Evolutionary conservation across 2,329 filamentous ascomycete genomes (phyloP).

Genomic region (Ceratocystis variospora): DNA sequence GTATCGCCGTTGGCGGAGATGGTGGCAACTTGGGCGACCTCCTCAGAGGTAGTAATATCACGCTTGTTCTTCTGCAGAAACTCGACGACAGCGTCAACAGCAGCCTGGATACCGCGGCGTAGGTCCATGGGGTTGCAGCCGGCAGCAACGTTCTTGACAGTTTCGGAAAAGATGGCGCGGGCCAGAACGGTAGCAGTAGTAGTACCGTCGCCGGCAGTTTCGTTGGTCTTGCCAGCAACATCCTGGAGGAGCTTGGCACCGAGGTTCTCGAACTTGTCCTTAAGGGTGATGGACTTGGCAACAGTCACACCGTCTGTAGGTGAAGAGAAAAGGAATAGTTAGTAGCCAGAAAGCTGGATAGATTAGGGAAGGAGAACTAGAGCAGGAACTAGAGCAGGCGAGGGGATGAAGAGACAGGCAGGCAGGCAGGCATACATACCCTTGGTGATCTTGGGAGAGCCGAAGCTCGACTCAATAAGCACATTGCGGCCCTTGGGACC

Average conservation of each 20-base stretch:
- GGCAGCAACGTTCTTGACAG: conserved; percentile 97
- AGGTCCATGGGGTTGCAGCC: conserved; percentile 99
- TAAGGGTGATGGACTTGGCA: conserved; percentile 74
- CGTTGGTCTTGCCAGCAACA: conserved; percentile 98
- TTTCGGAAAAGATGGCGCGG: conserved; percentile 98
- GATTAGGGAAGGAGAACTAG: conserved; percentile 2
- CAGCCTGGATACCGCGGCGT: conserved; percentile 89
- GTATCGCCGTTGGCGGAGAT: conserved; percentile 95
- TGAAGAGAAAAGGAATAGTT: conserved; percentile 19
- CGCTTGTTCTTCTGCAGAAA: conserved; percentile 93
- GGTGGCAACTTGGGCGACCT: conserved; percentile 95
- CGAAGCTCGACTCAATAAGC: conserved; percentile 94
- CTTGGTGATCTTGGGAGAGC: conserved; percentile 99
- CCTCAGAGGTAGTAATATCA: conserved; percentile 91
- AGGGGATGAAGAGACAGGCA: too few relatives aligned
- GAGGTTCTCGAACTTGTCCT: conserved; percentile 99
- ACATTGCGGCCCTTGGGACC: conserved; percentile 98
- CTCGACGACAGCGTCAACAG: conserved; percentile 86
- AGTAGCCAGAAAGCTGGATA: conserved; percentile 19
- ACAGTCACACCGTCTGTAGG: conserved; percentile 69
- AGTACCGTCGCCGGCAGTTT: conserved; percentile 95
- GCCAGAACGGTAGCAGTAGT: conserved; percentile 95
- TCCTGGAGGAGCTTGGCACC: conserved; percentile 93
- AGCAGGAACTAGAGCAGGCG: conserved; percentile 1
- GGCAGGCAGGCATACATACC: conserved; percentile 40